Evolutionary conservation across 2,329 filamentous ascomycete species (phyloP).

Genomic region (Talaromyces pinophilus): DNA sequence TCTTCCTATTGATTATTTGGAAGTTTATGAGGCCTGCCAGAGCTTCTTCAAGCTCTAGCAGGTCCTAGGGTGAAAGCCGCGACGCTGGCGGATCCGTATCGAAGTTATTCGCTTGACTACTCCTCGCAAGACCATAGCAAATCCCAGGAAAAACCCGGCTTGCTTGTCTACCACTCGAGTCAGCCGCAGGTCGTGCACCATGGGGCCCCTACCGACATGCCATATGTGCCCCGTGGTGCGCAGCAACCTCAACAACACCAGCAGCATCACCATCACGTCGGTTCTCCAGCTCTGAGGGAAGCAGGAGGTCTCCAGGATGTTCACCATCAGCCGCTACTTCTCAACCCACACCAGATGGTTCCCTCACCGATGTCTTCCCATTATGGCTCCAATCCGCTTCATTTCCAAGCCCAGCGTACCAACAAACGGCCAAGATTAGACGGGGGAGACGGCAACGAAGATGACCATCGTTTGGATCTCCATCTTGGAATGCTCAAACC

Average conservation of each 20-base stretch:
- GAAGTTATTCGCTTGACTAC: slow-evolving; percentile 76
- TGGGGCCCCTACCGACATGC: slow-evolving; percentile 36
- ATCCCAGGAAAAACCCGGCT: slow-evolving; percentile 64
- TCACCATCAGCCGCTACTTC: slow-evolving; percentile 35
- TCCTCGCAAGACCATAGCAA: slow-evolving; percentile 66
- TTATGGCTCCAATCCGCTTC: slow-evolving; percentile 37
- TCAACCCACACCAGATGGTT: slow-evolving; percentile 38
- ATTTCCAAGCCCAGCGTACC: slow-evolving; percentile 36
- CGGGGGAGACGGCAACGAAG: slow-evolving; percentile 33
- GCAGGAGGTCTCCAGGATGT: slow-evolving; percentile 37
- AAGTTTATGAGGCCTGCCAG: slow-evolving; percentile 57
- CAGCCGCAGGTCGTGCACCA: slow-evolving; percentile 42
- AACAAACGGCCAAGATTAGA: slow-evolving; percentile 40
- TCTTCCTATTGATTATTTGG: slow-evolving; percentile 21
- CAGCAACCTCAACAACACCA: slow-evolving; percentile 41
- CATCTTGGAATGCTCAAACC: slow-evolving; percentile 39
- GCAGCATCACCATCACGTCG: slow-evolving; percentile 42
- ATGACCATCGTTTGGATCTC: slow-evolving; percentile 33
- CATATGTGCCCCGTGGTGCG: slow-evolving; percentile 36
- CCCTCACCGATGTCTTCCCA: slow-evolving; percentile 39
- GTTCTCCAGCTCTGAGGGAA: slow-evolving; percentile 39
- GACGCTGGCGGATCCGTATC: slow-evolving; percentile 74
- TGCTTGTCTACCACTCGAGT: slow-evolving; percentile 62
- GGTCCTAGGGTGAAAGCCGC: slow-evolving; percentile 68
- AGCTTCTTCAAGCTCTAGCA: slow-evolving; percentile 70